Base-by-base conservation (phyloP, 371 early-diverging fungal species). In the Lichtheimia ornata region DNA sequence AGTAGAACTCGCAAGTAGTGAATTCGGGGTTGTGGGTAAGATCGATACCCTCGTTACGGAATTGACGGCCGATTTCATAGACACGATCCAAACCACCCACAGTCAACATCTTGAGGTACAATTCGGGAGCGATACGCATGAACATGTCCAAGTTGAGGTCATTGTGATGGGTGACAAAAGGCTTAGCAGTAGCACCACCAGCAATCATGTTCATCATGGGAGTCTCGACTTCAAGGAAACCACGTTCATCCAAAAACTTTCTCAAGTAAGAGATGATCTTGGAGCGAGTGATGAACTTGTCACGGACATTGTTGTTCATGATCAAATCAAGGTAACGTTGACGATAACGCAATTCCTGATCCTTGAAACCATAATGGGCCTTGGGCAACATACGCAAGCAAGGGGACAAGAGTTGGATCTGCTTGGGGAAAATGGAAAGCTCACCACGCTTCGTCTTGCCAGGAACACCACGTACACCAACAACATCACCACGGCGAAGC, bases 21-120 rank as follows among this genome's bases (percentile, higher is more conserved):
- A 99, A 99, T 83, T 99, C 99, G 58, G 99, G 99, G 88, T 99
- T 99, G 88, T 99, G 99, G 43, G 99, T 99, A 76, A 98, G 79
- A 82, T 99, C 99, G 68, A 99, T 99, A 52, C 75, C 83, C 83
- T 99, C 99, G 81, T 99, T 99, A 73, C 99, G 93, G 94, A 99
- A 99, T 79, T 96, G 95, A 70, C 96, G 94, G 44, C 99, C 99
- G 61, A 99, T 94, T 84, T 99, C 99, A 71, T 97, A 99, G 5
- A 99, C 99, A 72, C 99, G 93, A 66, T 99, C 98, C 51, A 99
- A 73, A 59, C 99, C 99, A 71, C 99, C 99, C 44, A 99, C 96
- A 50, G 95, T 89, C 62, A 93, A 76, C 91, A 93, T 92, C 92
- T 99, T 99, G 61, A 99, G 84, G 78, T 91, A 98, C 53, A 99